Base-by-base conservation (phyloP, 495 filamentous ascomycete genomes). In the Sabuloglossum arenarium region DNA sequence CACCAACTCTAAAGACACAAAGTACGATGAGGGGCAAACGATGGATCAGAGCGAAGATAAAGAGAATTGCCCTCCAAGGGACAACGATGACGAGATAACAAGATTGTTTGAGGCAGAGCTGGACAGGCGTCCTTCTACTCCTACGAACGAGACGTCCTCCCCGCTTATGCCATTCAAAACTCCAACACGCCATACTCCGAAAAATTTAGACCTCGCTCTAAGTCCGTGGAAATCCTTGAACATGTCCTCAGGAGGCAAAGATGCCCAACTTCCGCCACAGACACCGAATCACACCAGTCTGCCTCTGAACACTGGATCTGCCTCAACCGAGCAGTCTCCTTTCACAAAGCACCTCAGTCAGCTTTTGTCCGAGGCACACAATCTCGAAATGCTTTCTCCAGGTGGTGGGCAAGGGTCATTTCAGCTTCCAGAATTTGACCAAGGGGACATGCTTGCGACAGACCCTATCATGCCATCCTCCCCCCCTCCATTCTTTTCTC, bases 311-410 rank as follows among this genome's bases (percentile, higher is more conserved):
- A 19, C 24, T 27, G 54, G 52, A 12, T 23, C 16, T 21, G 16
- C 39, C 39, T 43, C 39, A 3, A 43, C 39, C 16, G 63, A 68
- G 16, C 29, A 68, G 29, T 69, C 78, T 8, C 80, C 81, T 1
- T 73, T 82, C 59, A 79, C 79, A 0, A 71, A 70, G n/a, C 74
- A 77, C 16, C 68, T 84, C 5, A 73, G 73, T 58, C 71, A 79
- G 59, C 61, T 84, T 29, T 69, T 84, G 24, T 77, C 75, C 29
- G 74, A 79, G 51, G 67, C 73, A 1, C 70, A 75, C 52, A 67
- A n/a, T 57, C 46, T 51, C 16, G 47, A 51, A 27, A 28, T 51
- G 47, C 28, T 19, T 27, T 45, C 47, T 6, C 21, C 30, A 29
- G 12, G 29, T 29, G n/a, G 5, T 25, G 28, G 25, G 31, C 46